A percentile compares a stretch with the other conserved stretches of the same genome.
Conservation (phyloP, 176 grass and related monocot genomes). For the Pharus latifolius region DNA sequence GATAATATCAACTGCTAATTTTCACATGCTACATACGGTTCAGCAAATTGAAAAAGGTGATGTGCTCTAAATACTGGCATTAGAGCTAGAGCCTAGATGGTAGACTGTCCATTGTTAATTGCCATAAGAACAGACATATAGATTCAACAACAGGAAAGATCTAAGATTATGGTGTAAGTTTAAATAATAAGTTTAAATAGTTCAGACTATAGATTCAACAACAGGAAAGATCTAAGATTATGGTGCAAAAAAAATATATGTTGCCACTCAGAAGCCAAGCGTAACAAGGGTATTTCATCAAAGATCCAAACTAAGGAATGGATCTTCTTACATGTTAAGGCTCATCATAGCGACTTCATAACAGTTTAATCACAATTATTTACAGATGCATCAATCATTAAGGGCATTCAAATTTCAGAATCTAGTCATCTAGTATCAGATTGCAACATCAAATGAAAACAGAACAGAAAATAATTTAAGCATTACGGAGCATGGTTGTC, state of each 20-base stretch:
- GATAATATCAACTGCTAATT: too few species aligned
- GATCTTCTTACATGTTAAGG: conserved; percentile 24
- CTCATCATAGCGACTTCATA: conserved; percentile 24
- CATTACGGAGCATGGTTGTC: too few species aligned
- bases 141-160: too few species aligned
- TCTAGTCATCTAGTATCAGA: neutral
- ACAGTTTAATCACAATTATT: neutral
- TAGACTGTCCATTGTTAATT: too few species aligned
- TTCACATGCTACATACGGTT: neutral
- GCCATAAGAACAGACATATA: too few species aligned
- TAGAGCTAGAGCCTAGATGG: too few species aligned
- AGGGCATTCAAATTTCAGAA: neutral
- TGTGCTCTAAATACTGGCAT: neutral
- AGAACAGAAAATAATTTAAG: neutral
- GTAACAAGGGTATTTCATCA: conserved; percentile 33
- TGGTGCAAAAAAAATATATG: neutral
- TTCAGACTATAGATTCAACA: too few species aligned
- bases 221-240: too few species aligned
- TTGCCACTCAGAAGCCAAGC: conserved; percentile 41
- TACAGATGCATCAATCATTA: neutral
- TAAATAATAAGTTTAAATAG: too few species aligned
- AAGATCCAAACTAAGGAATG: conserved; percentile 14
- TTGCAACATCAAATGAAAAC: neutral
- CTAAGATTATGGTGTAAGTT: too few species aligned
- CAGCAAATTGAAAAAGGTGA: neutral